Conservation (phyloP, 192 early-diverging fungal genomes). For the Kappamyces sp. region DNA sequence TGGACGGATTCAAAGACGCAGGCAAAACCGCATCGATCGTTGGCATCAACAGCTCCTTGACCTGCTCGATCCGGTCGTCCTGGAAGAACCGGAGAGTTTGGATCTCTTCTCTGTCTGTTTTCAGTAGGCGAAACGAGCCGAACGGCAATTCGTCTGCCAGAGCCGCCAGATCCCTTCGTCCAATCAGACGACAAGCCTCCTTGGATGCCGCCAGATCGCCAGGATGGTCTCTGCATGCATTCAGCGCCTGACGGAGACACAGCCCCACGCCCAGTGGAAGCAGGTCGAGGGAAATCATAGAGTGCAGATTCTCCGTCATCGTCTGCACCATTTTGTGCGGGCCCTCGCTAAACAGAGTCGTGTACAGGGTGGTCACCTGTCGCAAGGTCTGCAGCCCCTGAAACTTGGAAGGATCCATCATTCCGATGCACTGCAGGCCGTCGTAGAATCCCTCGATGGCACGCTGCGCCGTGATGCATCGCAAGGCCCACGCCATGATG, state of each 20-base stretch:
- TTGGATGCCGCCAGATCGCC: background rate
- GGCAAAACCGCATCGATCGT: background rate
- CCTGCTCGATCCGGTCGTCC: background rate
- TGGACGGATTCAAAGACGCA: background rate
- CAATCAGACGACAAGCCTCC: background rate
- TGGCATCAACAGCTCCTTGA: background rate
- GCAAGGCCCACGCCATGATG: background rate
- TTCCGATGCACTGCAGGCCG: too few species aligned
- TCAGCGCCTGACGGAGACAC: background rate
- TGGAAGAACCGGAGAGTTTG: background rate
- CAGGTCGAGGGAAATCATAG: background rate
- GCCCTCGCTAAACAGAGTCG: background rate
- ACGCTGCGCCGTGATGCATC: background rate
- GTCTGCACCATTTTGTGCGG: background rate
- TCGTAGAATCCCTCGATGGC: too few species aligned
- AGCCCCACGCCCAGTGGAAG: background rate
- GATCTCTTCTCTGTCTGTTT: background rate
- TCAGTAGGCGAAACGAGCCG: background rate
- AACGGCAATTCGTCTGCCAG: background rate
- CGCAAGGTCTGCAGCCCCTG: too few species aligned
- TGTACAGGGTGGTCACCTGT: too few species aligned
- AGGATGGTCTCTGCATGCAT: background rate
- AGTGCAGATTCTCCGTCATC: background rate
- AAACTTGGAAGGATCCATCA: too few species aligned
- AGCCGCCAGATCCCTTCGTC: background rate